phyloP scores from a whole-genome alignment of 164 flowering plant genomes.

The Platanus orientalis region DNA sequence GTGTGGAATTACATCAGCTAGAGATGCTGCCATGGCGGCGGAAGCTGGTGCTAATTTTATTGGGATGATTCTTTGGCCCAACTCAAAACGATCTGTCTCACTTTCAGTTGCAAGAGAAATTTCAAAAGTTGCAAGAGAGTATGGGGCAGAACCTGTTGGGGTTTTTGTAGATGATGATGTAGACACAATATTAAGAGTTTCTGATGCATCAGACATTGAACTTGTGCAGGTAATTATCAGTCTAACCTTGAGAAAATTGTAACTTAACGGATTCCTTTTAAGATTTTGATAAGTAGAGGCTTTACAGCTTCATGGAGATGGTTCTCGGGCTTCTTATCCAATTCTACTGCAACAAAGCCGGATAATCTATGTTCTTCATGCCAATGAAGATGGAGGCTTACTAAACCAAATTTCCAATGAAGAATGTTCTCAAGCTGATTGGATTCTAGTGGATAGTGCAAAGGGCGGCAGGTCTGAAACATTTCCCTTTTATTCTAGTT shows the following conservation, averaged over 20 bases:
- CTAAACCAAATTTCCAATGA: constrained; percentile 64
- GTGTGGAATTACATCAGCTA: constrained; percentile 39
- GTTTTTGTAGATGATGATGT: constrained; percentile 94
- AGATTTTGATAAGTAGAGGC: constrained; percentile 14
- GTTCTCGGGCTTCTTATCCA: constrained; percentile 66
- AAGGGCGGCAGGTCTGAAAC: constrained; percentile 74
- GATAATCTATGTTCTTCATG: constrained; percentile 83
- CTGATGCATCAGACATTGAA: constrained; percentile 65
- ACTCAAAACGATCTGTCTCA: constrained; percentile 85
- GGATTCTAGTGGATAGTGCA: constrained; percentile 89
- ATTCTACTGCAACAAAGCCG: constrained; percentile 43
- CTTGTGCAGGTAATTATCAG: constrained; percentile 58
- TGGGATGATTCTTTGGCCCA: constrained; percentile 96
- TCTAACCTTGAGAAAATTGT: constrained; percentile 2
- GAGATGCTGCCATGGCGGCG: constrained; percentile 74
- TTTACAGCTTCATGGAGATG: constrained; percentile 85
- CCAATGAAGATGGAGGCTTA: constrained; percentile 69
- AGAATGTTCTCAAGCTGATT: constrained; percentile 66
- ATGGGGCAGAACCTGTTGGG: constrained; percentile 88
- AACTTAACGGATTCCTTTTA: background rate
- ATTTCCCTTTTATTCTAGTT: constrained; percentile 9
- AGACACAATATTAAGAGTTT: constrained; percentile 55
- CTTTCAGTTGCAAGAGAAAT: constrained; percentile 73
- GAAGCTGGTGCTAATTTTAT: constrained; percentile 80
- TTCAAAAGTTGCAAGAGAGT: constrained; percentile 62